A percentile compares a stretch with the other conserved stretches of the same genome.
Conservation (phyloP, 768 basidiomycete species). For the Rickenella mellea region DNA sequence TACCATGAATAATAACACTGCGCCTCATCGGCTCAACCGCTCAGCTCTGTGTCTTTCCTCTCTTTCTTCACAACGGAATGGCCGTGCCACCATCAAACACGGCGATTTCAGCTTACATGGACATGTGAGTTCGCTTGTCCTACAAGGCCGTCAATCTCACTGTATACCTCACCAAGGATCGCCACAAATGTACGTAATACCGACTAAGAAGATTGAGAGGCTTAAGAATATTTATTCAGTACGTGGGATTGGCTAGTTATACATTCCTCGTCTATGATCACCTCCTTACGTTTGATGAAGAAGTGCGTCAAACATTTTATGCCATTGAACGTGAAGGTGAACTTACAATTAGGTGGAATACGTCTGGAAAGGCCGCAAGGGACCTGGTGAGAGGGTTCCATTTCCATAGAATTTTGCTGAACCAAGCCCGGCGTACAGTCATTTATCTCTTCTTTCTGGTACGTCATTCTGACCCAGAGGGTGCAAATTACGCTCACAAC, state of each 20-base stretch:
- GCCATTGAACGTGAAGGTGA: neutral
- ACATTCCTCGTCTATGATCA: constrained; percentile 1
- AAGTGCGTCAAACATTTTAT: neutral
- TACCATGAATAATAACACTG: too few species aligned
- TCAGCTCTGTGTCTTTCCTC: too few species aligned
- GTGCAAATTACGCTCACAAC: neutral
- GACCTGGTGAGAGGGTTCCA: neutral
- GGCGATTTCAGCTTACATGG: too few species aligned
- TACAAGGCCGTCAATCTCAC: too few species aligned
- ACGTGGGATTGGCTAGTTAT: neutral
- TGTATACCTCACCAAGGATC: too few species aligned
- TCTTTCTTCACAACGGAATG: too few species aligned
- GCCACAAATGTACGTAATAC: neutral
- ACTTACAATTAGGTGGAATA: neutral
- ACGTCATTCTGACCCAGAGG: neutral
- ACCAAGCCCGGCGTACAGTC: neutral
- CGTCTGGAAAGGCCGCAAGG: neutral
- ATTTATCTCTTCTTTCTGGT: neutral
- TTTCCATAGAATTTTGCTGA: neutral
- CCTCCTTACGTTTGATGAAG: neutral
- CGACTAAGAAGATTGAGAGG: neutral
- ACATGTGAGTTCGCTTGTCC: too few species aligned
- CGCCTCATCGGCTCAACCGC: too few species aligned
- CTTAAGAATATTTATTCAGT: neutral
- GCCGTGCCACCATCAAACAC: too few species aligned